Evolutionary conservation across 257 asterid genomes (phyloP).

Genomic region (Solanum stenotomum): DNA sequence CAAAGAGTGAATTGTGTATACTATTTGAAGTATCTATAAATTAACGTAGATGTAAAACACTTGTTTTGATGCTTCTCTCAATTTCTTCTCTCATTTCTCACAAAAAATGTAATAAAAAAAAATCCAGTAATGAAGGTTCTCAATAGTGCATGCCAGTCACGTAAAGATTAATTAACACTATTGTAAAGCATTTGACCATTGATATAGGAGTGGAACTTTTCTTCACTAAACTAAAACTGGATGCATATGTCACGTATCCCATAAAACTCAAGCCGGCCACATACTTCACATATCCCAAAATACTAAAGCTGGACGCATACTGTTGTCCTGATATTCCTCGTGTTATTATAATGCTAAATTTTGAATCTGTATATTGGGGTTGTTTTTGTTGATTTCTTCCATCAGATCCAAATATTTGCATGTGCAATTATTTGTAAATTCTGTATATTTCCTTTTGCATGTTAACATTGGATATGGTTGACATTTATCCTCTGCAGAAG

Average conservation of each 20-base stretch:
- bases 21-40: background rate
- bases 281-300: background rate
- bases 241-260: background rate
- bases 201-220: background rate
- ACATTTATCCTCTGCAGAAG: background rate
- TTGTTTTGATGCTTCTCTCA: background rate
- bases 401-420: background rate
- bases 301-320: background rate
- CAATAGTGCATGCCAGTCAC: background rate
- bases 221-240: background rate
- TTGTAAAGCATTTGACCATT: background rate
- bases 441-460: background rate
- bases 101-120: background rate
- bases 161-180: background rate
- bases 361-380: background rate
- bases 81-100: background rate
- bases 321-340: background rate
- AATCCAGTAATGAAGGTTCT: background rate
- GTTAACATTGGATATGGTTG: background rate
- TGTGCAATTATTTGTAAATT: background rate
- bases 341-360: background rate
- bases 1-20: background rate
- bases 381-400: background rate
- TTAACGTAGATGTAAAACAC: background rate
- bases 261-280: background rate